Percentiles rank a stretch among this genome's conserved stretches.
These are phyloP conservation scores for Pseudogymnoascus sp. DNA, from an alignment of 2,329 filamentous ascomycete species.

Conservation along the genomic window DNA sequence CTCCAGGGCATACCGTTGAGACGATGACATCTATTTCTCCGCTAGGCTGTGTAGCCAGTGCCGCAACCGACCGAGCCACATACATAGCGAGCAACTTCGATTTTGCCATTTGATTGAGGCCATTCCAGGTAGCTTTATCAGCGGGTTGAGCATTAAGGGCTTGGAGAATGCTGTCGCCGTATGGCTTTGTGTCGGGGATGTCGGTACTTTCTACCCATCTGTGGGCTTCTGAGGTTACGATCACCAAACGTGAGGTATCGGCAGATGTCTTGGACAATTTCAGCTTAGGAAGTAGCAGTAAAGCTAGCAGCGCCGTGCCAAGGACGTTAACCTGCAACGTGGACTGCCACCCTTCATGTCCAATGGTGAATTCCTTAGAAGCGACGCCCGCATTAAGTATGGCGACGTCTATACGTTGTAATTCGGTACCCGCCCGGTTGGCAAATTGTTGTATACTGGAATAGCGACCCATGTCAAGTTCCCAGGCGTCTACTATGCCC, in stretches of 20 bases:
- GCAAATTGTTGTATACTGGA: constrained; percentile 15
- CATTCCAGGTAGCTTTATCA: neutral
- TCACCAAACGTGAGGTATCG: neutral
- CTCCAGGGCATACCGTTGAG: constrained; percentile 12
- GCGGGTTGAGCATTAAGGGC: neutral
- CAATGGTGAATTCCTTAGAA: neutral
- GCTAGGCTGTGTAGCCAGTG: neutral
- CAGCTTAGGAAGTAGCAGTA: constrained; percentile 16
- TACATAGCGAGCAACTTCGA: constrained; percentile 2
- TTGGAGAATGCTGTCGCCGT: neutral
- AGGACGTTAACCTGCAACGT: constrained; percentile 20
- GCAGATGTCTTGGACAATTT: constrained; percentile 8
- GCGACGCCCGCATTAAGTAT: constrained; percentile 11
- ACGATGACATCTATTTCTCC: constrained; percentile 9
- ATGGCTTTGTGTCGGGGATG: neutral
- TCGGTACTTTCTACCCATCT: neutral
- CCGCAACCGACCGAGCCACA: neutral
- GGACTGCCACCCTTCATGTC: constrained; percentile 17
- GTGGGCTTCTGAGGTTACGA: neutral
- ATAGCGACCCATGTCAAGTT: constrained; percentile 17
- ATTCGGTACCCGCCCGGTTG: neutral
- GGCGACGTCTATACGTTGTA: constrained; percentile 9
- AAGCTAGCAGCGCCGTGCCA: constrained; percentile 16
- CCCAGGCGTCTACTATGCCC: constrained; percentile 17
- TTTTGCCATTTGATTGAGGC: neutral